phyloP scores from a whole-genome alignment of 2,329 filamentous ascomycete species.

The Teratosphaeria epicoccoides region DNA sequence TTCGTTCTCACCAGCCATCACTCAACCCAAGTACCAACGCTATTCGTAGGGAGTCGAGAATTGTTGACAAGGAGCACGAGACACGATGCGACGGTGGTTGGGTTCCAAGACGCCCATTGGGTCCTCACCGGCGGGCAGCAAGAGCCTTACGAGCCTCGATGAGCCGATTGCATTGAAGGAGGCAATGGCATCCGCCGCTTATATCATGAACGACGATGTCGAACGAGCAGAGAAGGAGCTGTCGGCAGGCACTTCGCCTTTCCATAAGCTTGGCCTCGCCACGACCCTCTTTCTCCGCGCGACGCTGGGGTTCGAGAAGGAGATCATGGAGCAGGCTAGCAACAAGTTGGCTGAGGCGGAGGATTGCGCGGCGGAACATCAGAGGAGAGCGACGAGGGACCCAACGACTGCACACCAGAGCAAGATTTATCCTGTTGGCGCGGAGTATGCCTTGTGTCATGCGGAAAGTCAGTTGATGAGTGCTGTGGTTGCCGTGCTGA shows the following conservation, averaged over 20 bases:
- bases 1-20: background rate
- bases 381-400: slow-evolving; percentile 62
- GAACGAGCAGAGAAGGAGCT: slow-evolving; percentile 68
- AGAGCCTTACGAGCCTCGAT: background rate
- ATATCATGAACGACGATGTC: slow-evolving; percentile 48
- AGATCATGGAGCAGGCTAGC: slow-evolving; percentile 76
- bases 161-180: slow-evolving; percentile 29
- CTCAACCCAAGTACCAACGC: too few relatives aligned
- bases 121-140: background rate
- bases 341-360: slow-evolving; percentile 65
- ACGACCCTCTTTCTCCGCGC: slow-evolving; percentile 78
- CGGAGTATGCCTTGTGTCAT: slow-evolving; percentile 75
- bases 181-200: slow-evolving; percentile 28
- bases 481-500: slow-evolving; percentile 77
- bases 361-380: slow-evolving; percentile 62
- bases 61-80: background rate
- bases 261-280: slow-evolving; percentile 73
- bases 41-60: background rate
- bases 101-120: background rate
- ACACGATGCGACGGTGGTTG: background rate
- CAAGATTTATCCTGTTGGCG: slow-evolving; percentile 67
- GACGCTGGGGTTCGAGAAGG: slow-evolving; percentile 82
- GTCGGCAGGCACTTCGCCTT: slow-evolving; percentile 65
- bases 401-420: slow-evolving; percentile 41
- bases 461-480: slow-evolving; percentile 82